Percentiles rank a stretch among this genome's conserved stretches.
phyloP scores from a whole-genome alignment of 495 filamentous ascomycete species.

The Cryomyces minteri region DNA sequence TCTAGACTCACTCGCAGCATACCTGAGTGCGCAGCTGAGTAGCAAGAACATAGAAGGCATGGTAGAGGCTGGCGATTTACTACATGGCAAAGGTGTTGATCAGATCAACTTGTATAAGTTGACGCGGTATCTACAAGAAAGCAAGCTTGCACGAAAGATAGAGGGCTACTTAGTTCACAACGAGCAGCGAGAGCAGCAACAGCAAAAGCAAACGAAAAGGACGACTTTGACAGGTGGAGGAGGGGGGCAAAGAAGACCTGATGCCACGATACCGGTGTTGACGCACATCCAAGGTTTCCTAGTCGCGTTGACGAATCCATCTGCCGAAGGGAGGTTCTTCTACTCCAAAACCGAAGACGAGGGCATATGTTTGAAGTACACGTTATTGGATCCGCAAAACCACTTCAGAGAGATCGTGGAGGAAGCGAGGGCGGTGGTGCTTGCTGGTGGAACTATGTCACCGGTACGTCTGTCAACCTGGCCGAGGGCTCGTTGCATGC shows the following conservation, averaged over 20 bases:
- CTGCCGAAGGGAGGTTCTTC: constrained; percentile 75
- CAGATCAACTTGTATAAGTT: constrained; percentile 90
- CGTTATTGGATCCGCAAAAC: constrained; percentile 83
- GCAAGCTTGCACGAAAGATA: constrained; percentile 85
- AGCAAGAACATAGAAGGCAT: constrained; percentile 39
- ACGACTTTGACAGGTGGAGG: constrained; percentile 4
- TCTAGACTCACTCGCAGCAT: constrained; percentile 52
- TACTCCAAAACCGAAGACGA: constrained; percentile 35
- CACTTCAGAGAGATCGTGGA: constrained; percentile 81
- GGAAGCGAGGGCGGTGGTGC: constrained; percentile 69
- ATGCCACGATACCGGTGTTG: constrained; percentile 46
- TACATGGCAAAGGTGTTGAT: constrained; percentile 75
- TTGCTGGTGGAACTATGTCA: constrained; percentile 95
- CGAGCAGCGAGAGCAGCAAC: constrained; percentile 24
- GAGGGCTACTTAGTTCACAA: constrained; percentile 61
- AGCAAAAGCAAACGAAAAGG: constrained; percentile 5
- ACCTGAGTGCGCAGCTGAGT: constrained; percentile 21
- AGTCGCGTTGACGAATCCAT: constrained; percentile 68
- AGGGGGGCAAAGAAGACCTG: constrained; percentile 1
- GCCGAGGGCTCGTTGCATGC: background rate
- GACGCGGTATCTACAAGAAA: constrained; percentile 70
- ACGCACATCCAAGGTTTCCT: constrained; percentile 76
- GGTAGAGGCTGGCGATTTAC: constrained; percentile 46
- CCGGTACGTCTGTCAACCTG: constrained; percentile 23
- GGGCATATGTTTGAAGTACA: constrained; percentile 56